These are phyloP conservation scores for Trichoderma erinaceum DNA, from an alignment of 495 filamentous ascomycete species.

Conservation along the genomic window DNA sequence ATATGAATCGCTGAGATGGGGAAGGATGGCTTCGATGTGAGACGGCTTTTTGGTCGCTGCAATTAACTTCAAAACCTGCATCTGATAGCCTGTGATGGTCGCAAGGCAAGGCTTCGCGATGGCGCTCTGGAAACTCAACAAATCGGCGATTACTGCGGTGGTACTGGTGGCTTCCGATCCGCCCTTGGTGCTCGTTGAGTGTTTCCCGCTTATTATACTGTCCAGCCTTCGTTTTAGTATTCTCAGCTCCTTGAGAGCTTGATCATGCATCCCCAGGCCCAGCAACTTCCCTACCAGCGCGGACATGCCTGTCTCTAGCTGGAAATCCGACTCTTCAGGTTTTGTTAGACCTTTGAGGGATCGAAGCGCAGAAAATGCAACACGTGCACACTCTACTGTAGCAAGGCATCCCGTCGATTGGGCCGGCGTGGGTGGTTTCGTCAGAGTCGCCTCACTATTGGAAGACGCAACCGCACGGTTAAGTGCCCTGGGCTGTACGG, in stretches of 20 bases:
- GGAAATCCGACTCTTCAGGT: slow-evolving; percentile 53
- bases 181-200: slow-evolving; percentile 15
- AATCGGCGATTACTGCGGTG: slow-evolving; percentile 43
- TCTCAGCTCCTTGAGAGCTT: slow-evolving; percentile 72
- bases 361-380: slow-evolving; percentile 66
- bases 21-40: slow-evolving; percentile 45
- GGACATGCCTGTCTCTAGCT: slow-evolving; percentile 79
- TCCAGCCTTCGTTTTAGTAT: slow-evolving; percentile 59
- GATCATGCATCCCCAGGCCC: slow-evolving; percentile 62
- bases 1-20: slow-evolving; percentile 37
- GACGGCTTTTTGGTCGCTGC: slow-evolving; percentile 43
- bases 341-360: slow-evolving; percentile 45
- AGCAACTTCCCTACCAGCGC: slow-evolving; percentile 68
- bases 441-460: slow-evolving; percentile 25
- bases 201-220: slow-evolving; percentile 19
- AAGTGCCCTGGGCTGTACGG: slow-evolving; percentile 46
- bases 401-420: slow-evolving; percentile 33
- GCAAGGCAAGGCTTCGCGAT: slow-evolving; percentile 29
- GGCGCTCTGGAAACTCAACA: slow-evolving; percentile 52
- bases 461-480: slow-evolving; percentile 49
- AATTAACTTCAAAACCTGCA: slow-evolving; percentile 46
- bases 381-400: slow-evolving; percentile 67
- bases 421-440: slow-evolving; percentile 22
- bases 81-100: slow-evolving; percentile 40
- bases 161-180: slow-evolving; percentile 26